Evolutionary conservation across 139 green algal genomes (phyloP).

Genomic region (Haematococcus sp.): DNA sequence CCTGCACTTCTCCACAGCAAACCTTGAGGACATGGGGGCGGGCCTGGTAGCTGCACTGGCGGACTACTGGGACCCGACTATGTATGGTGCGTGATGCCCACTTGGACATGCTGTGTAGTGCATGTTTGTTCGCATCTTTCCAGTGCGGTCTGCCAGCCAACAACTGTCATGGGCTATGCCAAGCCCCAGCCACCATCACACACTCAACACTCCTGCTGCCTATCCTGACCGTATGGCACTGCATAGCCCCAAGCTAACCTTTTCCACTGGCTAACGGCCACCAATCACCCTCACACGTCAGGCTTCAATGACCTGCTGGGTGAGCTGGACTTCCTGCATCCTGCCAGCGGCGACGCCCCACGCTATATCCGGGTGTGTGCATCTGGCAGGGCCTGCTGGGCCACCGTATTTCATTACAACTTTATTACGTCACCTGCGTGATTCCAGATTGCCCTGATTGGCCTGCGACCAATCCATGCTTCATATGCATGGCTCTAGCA

Average conservation of each 20-base stretch:
- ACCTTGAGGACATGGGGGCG: slow-evolving; percentile 51
- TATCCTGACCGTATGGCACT: no score
- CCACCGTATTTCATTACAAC: neutral
- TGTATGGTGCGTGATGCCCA: slow-evolving; percentile 10
- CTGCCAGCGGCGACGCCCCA: slow-evolving; percentile 23
- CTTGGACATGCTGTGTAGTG: neutral
- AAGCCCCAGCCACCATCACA: no score
- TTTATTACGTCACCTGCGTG: no score
- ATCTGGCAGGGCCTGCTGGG: neutral
- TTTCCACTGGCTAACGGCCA: no score
- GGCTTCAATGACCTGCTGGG: slow-evolving; percentile 28
- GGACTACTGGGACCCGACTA: slow-evolving; percentile 54
- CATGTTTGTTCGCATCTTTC: neutral
- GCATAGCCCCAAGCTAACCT: no score
- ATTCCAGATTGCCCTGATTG: no score
- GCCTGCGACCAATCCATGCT: no score
- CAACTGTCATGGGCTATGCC: no score
- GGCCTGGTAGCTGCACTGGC: slow-evolving; percentile 38
- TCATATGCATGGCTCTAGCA: no score
- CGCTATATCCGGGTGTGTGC: slow-evolving; percentile 13
- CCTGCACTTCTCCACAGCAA: slow-evolving; percentile 50
- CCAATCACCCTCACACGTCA: neutral
- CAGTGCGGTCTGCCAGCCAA: neutral
- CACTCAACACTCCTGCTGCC: no score
- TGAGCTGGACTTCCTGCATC: slow-evolving; percentile 38